These are phyloP conservation scores for Asterophora parasitica DNA, from an alignment of 768 basidiomycete genomes.

Conservation along the genomic window DNA sequence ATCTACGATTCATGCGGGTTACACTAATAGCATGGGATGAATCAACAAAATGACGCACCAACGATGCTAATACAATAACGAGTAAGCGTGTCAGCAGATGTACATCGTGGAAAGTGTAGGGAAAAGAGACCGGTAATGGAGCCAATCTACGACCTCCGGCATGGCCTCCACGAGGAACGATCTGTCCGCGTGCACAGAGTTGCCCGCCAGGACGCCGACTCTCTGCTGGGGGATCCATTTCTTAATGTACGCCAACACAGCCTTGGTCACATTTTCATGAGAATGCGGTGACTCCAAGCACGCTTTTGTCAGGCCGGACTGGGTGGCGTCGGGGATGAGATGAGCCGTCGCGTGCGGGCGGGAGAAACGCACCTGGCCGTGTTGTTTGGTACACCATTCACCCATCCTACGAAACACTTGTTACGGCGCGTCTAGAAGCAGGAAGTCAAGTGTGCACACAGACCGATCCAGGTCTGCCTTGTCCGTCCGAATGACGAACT, in stretches of 20 bases:
- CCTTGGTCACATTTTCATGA: constrained; percentile 50
- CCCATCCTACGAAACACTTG: constrained; percentile 57
- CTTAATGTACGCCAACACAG: constrained; percentile 74
- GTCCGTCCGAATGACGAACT: constrained; percentile 70
- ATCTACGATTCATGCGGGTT: constrained; percentile 39
- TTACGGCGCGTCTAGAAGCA: background rate
- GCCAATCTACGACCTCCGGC: constrained; percentile 74
- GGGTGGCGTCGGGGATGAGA: background rate
- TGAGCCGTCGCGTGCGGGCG: background rate
- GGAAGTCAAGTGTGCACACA: constrained; percentile 18
- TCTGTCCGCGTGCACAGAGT: constrained; percentile 79
- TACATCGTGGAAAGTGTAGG: background rate
- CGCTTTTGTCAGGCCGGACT: constrained; percentile 81
- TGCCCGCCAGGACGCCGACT: constrained; percentile 77
- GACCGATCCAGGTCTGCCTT: constrained; percentile 68
- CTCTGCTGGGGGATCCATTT: constrained; percentile 72
- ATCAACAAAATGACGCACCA: constrained; percentile 40
- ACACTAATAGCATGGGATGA: background rate
- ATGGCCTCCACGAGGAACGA: constrained; percentile 71
- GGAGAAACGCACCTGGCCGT: constrained; percentile 52
- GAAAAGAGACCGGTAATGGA: constrained; percentile 66
- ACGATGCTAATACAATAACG: constrained; percentile 49
- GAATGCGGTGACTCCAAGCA: constrained; percentile 71
- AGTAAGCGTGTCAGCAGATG: constrained; percentile 4
- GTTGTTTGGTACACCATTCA: constrained; percentile 82